Conservation (phyloP, 2,329 filamentous ascomycete genomes). For the Cladorrhinum sp. region DNA sequence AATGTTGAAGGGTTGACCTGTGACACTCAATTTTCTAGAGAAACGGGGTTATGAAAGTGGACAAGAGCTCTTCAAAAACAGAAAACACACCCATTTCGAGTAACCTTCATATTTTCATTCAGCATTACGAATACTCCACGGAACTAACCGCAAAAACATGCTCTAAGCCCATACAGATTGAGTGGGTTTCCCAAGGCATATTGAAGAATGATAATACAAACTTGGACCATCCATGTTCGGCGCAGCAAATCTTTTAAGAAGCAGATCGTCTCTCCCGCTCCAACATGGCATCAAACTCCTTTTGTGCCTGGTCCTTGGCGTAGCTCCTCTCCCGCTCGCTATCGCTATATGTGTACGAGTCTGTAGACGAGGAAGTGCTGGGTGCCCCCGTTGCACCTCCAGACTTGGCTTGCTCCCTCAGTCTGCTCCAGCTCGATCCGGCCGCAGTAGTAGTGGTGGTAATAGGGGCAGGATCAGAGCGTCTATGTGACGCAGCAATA, state of each 20-base stretch:
- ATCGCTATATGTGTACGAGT: constrained; percentile 20
- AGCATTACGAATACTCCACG: too few species aligned
- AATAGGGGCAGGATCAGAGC: not conserved
- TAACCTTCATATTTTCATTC: too few species aligned
- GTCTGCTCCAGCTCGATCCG: constrained; percentile 19
- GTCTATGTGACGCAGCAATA: constrained; percentile 16
- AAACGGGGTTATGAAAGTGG: too few species aligned
- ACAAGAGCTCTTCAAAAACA: too few species aligned
- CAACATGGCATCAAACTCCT: constrained; percentile 31
- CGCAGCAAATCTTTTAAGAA: not conserved
- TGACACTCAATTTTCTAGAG: too few species aligned
- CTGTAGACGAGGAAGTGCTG: not conserved
- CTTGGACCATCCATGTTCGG: not conserved
- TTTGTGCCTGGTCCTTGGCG: constrained; percentile 28
- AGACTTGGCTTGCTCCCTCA: constrained; percentile 21
- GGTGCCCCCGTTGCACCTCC: constrained; percentile 1
- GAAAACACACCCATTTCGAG: too few species aligned
- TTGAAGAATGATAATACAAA: not conserved
- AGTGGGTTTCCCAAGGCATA: not conserved
- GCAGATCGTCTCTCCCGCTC: constrained; percentile 23
- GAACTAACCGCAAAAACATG: too few species aligned
- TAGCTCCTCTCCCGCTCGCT: constrained; percentile 22
- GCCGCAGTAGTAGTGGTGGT: not conserved
- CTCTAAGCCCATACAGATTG: too few species aligned
- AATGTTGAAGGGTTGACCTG: too few species aligned